Percentiles rank a stretch among this genome's conserved stretches.
Evolutionary conservation across 768 basidiomycete genomes (phyloP).

Genomic region (Lyophyllum semitale): DNA sequence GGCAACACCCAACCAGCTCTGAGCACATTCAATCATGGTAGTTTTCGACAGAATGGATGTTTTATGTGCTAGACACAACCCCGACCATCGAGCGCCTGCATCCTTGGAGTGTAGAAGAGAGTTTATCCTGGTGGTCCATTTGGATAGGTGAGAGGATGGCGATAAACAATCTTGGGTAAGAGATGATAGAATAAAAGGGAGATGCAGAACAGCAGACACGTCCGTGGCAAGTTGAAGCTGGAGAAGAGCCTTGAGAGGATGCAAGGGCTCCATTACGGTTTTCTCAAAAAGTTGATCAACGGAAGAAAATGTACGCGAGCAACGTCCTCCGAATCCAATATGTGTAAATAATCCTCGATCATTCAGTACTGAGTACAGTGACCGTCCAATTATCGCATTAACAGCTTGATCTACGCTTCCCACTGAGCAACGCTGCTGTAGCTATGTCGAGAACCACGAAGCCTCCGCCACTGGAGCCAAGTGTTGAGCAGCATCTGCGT

Average conservation of each 20-base stretch:
- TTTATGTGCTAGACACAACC: conserved; percentile 71
- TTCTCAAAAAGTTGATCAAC: background rate
- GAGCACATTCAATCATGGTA: conserved; percentile 69
- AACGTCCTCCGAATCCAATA: conserved; percentile 17
- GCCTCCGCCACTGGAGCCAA: conserved; percentile 43
- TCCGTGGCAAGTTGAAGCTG: conserved; percentile 77
- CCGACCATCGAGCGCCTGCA: conserved; percentile 78
- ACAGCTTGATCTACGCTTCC: background rate
- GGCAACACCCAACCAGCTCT: conserved; percentile 68
- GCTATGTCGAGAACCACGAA: conserved; percentile 16
- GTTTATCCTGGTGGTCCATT: conserved; percentile 76
- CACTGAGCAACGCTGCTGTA: background rate
- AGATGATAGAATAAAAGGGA: conserved; percentile 60
- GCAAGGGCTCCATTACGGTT: conserved; percentile 26
- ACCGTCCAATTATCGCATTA: no score
- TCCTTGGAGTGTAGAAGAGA: conserved; percentile 80
- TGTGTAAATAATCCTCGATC: conserved; percentile 18
- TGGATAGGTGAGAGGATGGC: conserved; percentile 67
- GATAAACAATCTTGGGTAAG: conserved; percentile 53
- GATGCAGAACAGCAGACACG: conserved; percentile 53
- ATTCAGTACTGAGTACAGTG: no score
- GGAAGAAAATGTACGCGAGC: conserved; percentile 8
- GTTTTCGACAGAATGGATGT: conserved; percentile 58
- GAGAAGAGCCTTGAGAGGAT: conserved; percentile 64
- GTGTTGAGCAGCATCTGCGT: conserved; percentile 53